Percentiles rank a stretch among this genome's conserved stretches.
These are phyloP conservation scores for Pyrenochaeta sp. DNA, from an alignment of 2,329 filamentous ascomycete genomes.

Conservation along the genomic window DNA sequence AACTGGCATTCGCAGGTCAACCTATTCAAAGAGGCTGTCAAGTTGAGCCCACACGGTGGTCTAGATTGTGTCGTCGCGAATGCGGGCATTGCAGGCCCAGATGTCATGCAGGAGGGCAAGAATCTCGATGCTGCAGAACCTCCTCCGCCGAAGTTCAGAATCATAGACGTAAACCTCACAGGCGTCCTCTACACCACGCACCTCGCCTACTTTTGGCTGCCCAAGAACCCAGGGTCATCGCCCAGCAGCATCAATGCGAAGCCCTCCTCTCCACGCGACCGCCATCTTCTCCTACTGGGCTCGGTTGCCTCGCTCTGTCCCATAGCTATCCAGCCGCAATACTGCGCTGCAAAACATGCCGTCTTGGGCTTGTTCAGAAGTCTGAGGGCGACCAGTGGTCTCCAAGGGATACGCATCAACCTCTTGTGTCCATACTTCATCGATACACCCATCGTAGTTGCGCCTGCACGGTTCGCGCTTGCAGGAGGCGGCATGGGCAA, in stretches of 20 bases:
- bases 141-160: constrained; percentile 60
- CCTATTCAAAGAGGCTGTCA: constrained; percentile 67
- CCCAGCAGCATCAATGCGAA: constrained; percentile 42
- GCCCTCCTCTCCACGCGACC: constrained; percentile 55
- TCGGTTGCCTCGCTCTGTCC: constrained; percentile 65
- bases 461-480: constrained; percentile 59
- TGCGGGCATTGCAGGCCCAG: constrained; percentile 65
- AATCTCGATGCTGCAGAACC: constrained; percentile 57
- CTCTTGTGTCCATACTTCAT: constrained; percentile 73
- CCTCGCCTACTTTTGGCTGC: constrained; percentile 68
- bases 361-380: constrained; percentile 71
- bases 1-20: constrained; percentile 70
- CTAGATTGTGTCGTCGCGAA: constrained; percentile 73
- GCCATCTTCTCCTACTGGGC: constrained; percentile 69
- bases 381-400: constrained; percentile 60
- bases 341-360: constrained; percentile 71
- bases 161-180: constrained; percentile 69
- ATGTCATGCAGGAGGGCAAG: constrained; percentile 58
- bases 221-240: constrained; percentile 57
- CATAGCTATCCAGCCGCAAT: constrained; percentile 58
- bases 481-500: constrained; percentile 65
- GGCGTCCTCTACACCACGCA: constrained; percentile 72
- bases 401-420: constrained; percentile 67
- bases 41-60: constrained; percentile 62
- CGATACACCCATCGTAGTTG: constrained; percentile 66